A percentile compares a stretch with the other conserved stretches of the same genome.
phyloP scores from a whole-genome alignment of 2,329 filamentous ascomycete genomes.

The Plenodomus tracheiphilus region DNA sequence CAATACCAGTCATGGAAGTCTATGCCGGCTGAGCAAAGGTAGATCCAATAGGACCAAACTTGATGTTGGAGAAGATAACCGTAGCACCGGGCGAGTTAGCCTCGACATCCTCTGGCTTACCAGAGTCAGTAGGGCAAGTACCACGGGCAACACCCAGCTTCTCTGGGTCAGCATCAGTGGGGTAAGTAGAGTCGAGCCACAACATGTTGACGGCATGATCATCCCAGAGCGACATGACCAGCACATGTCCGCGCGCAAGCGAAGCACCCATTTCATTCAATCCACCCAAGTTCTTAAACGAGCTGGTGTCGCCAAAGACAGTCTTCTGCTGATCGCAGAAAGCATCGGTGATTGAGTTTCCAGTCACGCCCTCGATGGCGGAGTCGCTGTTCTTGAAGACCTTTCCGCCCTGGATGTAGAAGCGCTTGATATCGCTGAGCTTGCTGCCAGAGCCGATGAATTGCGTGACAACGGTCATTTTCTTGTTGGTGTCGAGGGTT shows the following conservation, averaged over 20 bases:
- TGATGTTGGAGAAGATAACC: constrained; percentile 47
- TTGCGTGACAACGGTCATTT: constrained; percentile 57
- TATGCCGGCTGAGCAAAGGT: constrained; percentile 41
- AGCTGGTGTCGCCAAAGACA: constrained; percentile 58
- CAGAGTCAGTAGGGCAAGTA: constrained; percentile 42
- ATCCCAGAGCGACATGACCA: constrained; percentile 66
- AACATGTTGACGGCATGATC: constrained; percentile 72
- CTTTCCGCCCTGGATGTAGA: constrained; percentile 56
- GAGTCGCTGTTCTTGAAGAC: constrained; percentile 52
- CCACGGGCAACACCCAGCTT: constrained; percentile 43
- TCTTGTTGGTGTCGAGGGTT: constrained; percentile 48
- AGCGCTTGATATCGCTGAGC: constrained; percentile 53
- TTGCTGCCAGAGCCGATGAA: constrained; percentile 50
- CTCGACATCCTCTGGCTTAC: constrained; percentile 44
- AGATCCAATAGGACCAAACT: constrained; percentile 46
- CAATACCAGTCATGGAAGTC: constrained; percentile 2
- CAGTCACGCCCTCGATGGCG: constrained; percentile 50
- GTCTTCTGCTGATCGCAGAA: constrained; percentile 63
- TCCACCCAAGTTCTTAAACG: constrained; percentile 61
- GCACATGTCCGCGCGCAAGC: constrained; percentile 62
- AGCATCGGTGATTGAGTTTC: constrained; percentile 59
- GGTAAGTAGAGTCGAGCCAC: constrained; percentile 73
- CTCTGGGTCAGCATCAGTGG: constrained; percentile 45
- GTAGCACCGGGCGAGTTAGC: constrained; percentile 36
- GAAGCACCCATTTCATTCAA: constrained; percentile 59